phyloP scores from a whole-genome alignment of 2,329 filamentous ascomycete genomes.

The Dactylellina cionopaga region DNA sequence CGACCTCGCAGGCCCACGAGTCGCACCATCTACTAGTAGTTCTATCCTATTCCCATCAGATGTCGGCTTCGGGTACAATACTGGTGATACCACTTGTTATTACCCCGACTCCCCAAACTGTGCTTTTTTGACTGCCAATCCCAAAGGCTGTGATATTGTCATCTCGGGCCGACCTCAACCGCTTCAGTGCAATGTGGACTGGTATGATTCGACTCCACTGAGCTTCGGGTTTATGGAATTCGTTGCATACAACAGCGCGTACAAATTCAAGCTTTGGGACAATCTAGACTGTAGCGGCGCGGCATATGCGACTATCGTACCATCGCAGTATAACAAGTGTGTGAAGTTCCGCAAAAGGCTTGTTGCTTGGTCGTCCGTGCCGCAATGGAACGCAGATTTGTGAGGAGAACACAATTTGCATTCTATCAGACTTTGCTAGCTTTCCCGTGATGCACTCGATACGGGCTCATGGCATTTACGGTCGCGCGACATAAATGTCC shows the following conservation, averaged over 20 bases:
- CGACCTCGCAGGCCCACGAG: conserved; percentile 3
- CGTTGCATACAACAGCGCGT: conserved; percentile 4
- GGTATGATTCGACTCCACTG: neutral
- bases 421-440: no score
- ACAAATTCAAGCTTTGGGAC: conserved; percentile 7
- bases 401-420: no score
- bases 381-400: conserved; percentile 28
- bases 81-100: conserved; percentile 16
- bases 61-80: neutral
- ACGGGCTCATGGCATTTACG: no score
- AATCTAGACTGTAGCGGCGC: conserved; percentile 2
- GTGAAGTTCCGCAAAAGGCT: neutral
- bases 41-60: neutral
- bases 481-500: no score
- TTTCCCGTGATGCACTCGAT: no score
- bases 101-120: neutral
- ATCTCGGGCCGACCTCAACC: neutral
- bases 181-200: neutral
- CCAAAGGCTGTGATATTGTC: neutral
- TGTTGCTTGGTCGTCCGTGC: neutral
- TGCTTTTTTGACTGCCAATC: neutral
- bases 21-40: neutral
- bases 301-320: neutral
- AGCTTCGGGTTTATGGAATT: neutral
- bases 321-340: neutral